These are phyloP conservation scores for Hanseniaspora valbyensis DNA, from an alignment of 805 yeast genomes.

Conservation along the genomic window DNA sequence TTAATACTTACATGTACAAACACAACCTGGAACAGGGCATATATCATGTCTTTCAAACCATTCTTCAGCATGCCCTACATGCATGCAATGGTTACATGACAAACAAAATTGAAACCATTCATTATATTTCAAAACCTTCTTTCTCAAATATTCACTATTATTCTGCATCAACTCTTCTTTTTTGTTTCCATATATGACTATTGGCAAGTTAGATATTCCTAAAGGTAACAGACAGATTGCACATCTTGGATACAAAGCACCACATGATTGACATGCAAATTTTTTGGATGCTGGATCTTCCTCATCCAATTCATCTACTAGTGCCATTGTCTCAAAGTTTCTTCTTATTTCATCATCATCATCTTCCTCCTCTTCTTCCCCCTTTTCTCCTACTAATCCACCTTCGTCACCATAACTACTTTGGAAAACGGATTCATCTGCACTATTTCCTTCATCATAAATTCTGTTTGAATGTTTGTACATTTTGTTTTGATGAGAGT, in stretches of 20 bases:
- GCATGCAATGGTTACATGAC: constrained; percentile 87
- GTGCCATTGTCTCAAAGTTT: not conserved
- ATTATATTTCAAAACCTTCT: constrained; percentile 33
- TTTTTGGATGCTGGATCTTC: constrained; percentile 19
- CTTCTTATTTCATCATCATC: not conserved
- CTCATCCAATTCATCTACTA: not conserved
- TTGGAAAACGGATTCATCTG: not conserved
- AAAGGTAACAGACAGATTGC: constrained; percentile 74
- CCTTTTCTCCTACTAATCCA: too few species aligned
- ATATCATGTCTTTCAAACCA: constrained; percentile 83
- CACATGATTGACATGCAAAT: constrained; percentile 68
- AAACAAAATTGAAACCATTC: constrained; percentile 90
- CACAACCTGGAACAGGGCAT: constrained; percentile 92
- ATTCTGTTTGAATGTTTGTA: not conserved
- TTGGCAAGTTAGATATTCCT: constrained; percentile 40
- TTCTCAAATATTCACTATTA: constrained; percentile 15
- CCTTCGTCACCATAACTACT: too few species aligned
- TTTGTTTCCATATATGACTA: constrained; percentile 25
- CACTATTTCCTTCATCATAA: not conserved
- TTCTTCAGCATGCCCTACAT: constrained; percentile 89
- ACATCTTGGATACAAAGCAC: constrained; percentile 78
- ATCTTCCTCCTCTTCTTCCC: not conserved
- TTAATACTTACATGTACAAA: constrained; percentile 51
- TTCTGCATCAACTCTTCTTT: not conserved
- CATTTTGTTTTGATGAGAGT: not conserved